Evolutionary conservation across 257 asterid species (phyloP).

Genomic region (Solanum megistacrolobum): DNA sequence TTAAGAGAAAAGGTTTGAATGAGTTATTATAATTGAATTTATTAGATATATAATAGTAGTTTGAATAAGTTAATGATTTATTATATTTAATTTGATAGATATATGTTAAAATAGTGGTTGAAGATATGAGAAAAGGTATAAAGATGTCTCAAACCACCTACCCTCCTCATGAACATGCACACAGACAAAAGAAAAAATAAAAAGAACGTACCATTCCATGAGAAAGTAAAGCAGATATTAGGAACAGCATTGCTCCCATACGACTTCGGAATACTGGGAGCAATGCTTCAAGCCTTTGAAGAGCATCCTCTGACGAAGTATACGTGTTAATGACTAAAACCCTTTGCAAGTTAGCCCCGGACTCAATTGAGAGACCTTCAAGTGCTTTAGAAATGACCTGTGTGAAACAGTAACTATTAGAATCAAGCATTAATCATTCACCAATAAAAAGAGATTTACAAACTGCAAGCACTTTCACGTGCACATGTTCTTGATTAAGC

Average conservation of each 20-base stretch:
- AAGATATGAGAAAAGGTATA: neutral
- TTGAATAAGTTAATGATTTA: neutral
- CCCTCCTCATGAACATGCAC: neutral
- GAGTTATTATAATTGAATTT: neutral
- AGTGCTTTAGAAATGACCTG: conserved; percentile 67
- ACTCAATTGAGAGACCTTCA: conserved; percentile 68
- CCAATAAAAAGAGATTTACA: neutral
- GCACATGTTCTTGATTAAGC: conserved; percentile 3
- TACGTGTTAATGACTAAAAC: conserved; percentile 49
- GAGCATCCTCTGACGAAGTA: conserved; percentile 43
- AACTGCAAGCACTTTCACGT: neutral
- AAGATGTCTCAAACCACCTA: neutral
- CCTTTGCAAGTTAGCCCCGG: conserved; percentile 67
- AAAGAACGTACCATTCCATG: conserved; percentile 72
- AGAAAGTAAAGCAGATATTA: conserved; percentile 84
- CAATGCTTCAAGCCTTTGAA: conserved; percentile 53
- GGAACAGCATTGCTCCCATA: conserved; percentile 89
- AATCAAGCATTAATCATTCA: neutral
- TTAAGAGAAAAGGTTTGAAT: neutral
- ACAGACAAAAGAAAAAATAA: neutral
- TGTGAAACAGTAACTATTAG: neutral
- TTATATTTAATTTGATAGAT: neutral
- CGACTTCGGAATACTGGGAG: conserved; percentile 86
- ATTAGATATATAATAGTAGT: neutral
- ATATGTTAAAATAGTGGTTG: neutral